Evolutionary conservation across 2,329 filamentous ascomycete species (phyloP).

Genomic region (Scedosporium dehoogii): DNA sequence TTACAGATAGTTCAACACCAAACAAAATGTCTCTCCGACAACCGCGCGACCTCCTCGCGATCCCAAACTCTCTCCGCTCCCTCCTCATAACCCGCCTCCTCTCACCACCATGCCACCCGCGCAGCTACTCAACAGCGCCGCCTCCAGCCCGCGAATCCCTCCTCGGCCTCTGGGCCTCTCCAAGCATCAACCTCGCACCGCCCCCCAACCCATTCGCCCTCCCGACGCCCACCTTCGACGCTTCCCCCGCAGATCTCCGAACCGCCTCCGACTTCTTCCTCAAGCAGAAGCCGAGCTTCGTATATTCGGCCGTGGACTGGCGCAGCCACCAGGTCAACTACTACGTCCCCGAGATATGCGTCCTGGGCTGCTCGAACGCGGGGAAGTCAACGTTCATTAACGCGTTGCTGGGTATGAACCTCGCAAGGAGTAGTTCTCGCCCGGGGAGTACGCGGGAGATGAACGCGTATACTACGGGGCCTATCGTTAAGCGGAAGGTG

Average conservation of each 20-base stretch:
- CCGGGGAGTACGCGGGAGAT: conserved; percentile 45
- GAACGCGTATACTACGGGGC: conserved; percentile 47
- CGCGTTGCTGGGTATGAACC: conserved; percentile 50
- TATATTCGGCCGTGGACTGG: conserved; percentile 40
- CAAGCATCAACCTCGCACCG: background rate
- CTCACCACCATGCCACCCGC: background rate
- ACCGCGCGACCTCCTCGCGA: background rate
- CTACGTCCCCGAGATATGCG: conserved; percentile 53
- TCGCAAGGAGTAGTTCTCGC: conserved; percentile 38
- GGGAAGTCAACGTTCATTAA: conserved; percentile 88
- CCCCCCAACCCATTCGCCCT: background rate
- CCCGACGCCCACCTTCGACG: background rate
- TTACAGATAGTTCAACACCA: background rate
- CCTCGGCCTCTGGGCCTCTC: background rate
- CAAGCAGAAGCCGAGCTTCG: conserved; percentile 21
- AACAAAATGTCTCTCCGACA: background rate
- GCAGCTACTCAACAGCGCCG: background rate
- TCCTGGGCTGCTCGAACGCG: conserved; percentile 81
- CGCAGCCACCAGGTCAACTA: conserved; percentile 40
- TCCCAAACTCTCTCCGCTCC: background rate
- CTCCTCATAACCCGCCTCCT: background rate
- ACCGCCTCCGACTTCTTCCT: conserved; percentile 2
- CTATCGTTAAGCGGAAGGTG: conserved; percentile 15
- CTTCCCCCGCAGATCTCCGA: background rate
- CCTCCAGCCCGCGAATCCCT: background rate